phyloP scores from a whole-genome alignment of 164 flowering plant genomes.

The Magnolia officinalis region DNA sequence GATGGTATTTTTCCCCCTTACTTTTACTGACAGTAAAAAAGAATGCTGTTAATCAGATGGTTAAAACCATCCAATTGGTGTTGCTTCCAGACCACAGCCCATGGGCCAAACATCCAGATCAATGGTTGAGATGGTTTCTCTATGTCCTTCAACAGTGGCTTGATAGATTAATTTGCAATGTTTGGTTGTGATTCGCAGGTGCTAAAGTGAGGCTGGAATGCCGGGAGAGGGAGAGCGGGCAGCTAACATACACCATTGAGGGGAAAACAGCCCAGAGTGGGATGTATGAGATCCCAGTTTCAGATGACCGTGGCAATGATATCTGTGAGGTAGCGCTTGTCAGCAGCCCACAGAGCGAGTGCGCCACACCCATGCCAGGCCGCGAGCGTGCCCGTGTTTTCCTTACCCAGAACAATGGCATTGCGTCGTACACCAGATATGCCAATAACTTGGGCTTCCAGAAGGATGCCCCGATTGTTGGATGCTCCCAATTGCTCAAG shows the following conservation, averaged over 20 bases:
- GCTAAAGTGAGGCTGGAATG: conserved; percentile 67
- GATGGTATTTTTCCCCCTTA: too few species aligned
- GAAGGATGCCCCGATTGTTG: conserved; percentile 31
- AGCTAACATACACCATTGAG: conserved; percentile 33
- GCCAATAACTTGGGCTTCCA: conserved; percentile 63
- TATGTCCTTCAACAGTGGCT: too few species aligned
- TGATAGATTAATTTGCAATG: too few species aligned
- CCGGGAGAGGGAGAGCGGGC: conserved; percentile 36
- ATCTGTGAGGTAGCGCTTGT: conserved; percentile 51
- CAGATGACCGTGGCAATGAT: conserved; percentile 45
- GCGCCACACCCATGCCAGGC: conserved; percentile 33
- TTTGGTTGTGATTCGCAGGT: conserved; percentile 25
- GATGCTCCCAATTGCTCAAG: conserved; percentile 45
- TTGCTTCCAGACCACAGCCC: too few species aligned
- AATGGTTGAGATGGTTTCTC: too few species aligned
- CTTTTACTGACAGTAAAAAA: too few species aligned
- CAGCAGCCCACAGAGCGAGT: conserved; percentile 47
- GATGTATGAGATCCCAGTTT: conserved; percentile 39
- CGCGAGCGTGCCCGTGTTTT: conserved; percentile 59
- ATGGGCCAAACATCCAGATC: too few species aligned
- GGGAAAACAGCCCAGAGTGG: conserved; percentile 48
- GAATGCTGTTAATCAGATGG: too few species aligned
- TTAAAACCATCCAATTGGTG: too few species aligned
- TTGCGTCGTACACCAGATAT: conserved; percentile 40
- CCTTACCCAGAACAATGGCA: conserved; percentile 64